Base-by-base conservation (phyloP, 805 yeast species). In the Candida bentonensis region DNA sequence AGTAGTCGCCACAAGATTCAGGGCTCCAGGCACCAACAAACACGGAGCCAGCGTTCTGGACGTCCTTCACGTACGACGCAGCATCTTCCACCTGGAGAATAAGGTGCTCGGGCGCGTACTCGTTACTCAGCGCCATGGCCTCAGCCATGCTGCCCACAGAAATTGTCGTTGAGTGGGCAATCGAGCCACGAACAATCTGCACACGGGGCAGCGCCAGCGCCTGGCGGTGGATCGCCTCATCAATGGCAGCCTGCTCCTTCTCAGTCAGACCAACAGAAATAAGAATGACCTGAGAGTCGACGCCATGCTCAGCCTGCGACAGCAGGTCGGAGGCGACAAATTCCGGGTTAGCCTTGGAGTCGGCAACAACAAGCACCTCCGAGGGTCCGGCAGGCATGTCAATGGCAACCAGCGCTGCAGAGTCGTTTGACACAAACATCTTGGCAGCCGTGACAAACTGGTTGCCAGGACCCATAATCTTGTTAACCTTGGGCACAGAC, bases 361-460 rank as follows among this genome's bases (percentile, higher is more conserved):
- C 99, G 41, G 95, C 95, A 54, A 92, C 70, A 3, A 89, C 99
- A 47, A 92, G 70, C 21, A 92, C 99, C 66, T 92, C 99, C 43
- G 95, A 83, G 23, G 99, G 99, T 7, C 99, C 99, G 22, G 99
- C 99, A 42, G 99, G 99, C 97, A 92, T 89, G 63, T 92, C 99
- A 53, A 92, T 92, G 15, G 95, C 83, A 60, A 96, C 92, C 57
- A 88, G 68, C 4, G 98, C 97, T 50, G 80, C 81, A 1, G 96
- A 83, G 59, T 92, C 98, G 58, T 92, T 94, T 56, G 89, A 92
- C 43, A 94, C 92, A 60, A 82, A 69, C 99, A 92, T 92, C 71
- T 92, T 92, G 39, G 98, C 99, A 39, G 98, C 97, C 17, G 99
- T 92, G 44, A 92, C 99, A 61, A 92, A 92, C 68, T 92, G 99